Evolutionary conservation across 495 filamentous ascomycete genomes (phyloP).

Genomic region (Lasiosphaeriaceae sp.): DNA sequence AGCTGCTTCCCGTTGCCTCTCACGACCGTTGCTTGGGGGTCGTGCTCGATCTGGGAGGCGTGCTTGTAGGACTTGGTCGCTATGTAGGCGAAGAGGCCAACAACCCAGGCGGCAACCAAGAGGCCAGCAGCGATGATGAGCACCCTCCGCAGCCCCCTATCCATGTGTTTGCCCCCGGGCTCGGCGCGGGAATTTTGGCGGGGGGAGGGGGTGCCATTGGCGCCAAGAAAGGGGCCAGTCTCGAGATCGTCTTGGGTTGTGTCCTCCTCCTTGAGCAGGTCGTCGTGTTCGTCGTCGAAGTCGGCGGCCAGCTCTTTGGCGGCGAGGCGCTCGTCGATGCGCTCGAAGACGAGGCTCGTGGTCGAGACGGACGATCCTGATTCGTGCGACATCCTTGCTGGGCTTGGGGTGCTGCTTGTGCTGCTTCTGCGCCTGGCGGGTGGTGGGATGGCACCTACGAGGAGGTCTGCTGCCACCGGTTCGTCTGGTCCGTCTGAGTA

Average conservation of each 20-base stretch:
- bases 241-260: slow-evolving; percentile 39
- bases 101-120: slow-evolving; percentile 72
- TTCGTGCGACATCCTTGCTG: slow-evolving; percentile 44
- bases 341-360: slow-evolving; percentile 73
- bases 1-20: slow-evolving; percentile 71
- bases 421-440: background rate
- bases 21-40: slow-evolving; percentile 61
- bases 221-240: slow-evolving; percentile 43
- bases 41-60: slow-evolving; percentile 56
- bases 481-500: slow-evolving; percentile 13
- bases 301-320: slow-evolving; percentile 29
- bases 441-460: background rate
- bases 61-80: slow-evolving; percentile 61
- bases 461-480: too few relatives aligned
- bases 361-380: slow-evolving; percentile 69
- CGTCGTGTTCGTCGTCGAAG: slow-evolving; percentile 47
- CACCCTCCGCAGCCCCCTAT: slow-evolving; percentile 58
- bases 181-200: slow-evolving; percentile 6
- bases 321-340: slow-evolving; percentile 51
- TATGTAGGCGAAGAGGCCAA: slow-evolving; percentile 74
- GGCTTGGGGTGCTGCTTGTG: slow-evolving; percentile 51
- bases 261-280: slow-evolving; percentile 39
- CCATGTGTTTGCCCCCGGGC: slow-evolving; percentile 41
- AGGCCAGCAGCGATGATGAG: slow-evolving; percentile 65
- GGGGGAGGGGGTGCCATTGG: slow-evolving; percentile 8